phyloP scores from a whole-genome alignment of 2,329 filamentous ascomycete genomes.

The Fusarium anguioides region DNA sequence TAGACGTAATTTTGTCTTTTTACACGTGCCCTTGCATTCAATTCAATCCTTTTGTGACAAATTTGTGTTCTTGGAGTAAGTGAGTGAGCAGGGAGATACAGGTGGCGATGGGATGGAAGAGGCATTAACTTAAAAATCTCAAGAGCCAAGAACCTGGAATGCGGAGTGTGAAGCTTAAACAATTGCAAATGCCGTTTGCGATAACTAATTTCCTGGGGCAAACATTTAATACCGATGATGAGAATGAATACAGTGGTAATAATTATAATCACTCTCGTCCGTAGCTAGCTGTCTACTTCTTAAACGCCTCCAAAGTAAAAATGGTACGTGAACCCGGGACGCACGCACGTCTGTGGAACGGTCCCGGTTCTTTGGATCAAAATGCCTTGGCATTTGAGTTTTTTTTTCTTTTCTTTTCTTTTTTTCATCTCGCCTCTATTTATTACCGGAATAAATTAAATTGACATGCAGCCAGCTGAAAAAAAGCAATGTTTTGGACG shows the following conservation, averaged over 20 bases:
- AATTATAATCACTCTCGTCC: no score
- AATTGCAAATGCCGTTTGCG: conserved; percentile 18
- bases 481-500: conserved; percentile 16
- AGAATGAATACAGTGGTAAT: neutral
- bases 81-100: conserved; percentile 27
- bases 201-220: neutral
- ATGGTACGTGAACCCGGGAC: neutral
- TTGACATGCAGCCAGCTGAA: neutral
- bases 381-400: neutral
- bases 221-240: no score
- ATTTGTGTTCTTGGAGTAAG: no score
- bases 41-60: no score
- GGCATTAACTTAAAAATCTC: neutral
- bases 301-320: conserved; percentile 14
- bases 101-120: conserved; percentile 10
- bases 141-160: conserved; percentile 10
- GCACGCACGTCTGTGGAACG: conserved; percentile 1
- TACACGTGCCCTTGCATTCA: conserved; percentile 15
- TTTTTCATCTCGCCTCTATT: no score
- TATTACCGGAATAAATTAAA: neutral
- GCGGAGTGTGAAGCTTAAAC: neutral
- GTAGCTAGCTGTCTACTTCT: neutral
- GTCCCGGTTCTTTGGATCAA: conserved; percentile 26
- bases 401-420: no score
- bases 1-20: conserved; percentile 4